phyloP scores from a whole-genome alignment of 495 filamentous ascomycete genomes.

The Rhypophila decipiens region DNA sequence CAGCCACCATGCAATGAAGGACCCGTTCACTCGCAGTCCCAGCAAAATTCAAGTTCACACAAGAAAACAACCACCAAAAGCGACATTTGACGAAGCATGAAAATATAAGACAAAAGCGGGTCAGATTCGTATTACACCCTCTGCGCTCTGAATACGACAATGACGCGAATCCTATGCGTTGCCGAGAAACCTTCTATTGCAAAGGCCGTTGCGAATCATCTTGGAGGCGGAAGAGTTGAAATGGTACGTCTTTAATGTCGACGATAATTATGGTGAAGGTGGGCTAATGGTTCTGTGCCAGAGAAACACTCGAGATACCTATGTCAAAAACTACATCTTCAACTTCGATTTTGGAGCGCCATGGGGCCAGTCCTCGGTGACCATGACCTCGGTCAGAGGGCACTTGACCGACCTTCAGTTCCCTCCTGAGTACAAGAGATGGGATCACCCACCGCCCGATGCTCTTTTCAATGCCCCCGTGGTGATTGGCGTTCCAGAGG shows the following conservation, averaged over 20 bases:
- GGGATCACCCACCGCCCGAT: slow-evolving; percentile 72
- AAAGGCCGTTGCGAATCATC: slow-evolving; percentile 83
- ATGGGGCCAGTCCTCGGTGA: slow-evolving; percentile 78
- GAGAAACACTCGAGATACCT: slow-evolving; percentile 57
- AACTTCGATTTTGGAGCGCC: slow-evolving; percentile 73
- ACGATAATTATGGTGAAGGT: too few relatives aligned
- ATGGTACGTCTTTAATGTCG: slow-evolving; percentile 58
- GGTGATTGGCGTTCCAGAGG: slow-evolving; percentile 55
- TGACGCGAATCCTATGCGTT: slow-evolving; percentile 72
- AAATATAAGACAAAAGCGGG: background rate
- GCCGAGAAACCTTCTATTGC: slow-evolving; percentile 97
- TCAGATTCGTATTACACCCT: background rate
- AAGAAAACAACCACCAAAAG: too few relatives aligned
- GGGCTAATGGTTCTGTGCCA: background rate
- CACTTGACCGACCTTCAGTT: slow-evolving; percentile 78
- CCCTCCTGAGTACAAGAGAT: slow-evolving; percentile 58
- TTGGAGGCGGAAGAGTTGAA: slow-evolving; percentile 66
- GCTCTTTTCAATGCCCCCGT: slow-evolving; percentile 80
- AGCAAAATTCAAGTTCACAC: too few relatives aligned
- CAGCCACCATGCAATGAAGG: too few relatives aligned
- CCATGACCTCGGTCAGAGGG: slow-evolving; percentile 87
- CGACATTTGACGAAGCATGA: background rate
- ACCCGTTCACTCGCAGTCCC: too few relatives aligned
- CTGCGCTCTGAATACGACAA: slow-evolving; percentile 6
- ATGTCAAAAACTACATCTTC: slow-evolving; percentile 92